Base-by-base conservation (phyloP, 495 filamentous ascomycete species). In the Penicillium cosmopolitanum region DNA sequence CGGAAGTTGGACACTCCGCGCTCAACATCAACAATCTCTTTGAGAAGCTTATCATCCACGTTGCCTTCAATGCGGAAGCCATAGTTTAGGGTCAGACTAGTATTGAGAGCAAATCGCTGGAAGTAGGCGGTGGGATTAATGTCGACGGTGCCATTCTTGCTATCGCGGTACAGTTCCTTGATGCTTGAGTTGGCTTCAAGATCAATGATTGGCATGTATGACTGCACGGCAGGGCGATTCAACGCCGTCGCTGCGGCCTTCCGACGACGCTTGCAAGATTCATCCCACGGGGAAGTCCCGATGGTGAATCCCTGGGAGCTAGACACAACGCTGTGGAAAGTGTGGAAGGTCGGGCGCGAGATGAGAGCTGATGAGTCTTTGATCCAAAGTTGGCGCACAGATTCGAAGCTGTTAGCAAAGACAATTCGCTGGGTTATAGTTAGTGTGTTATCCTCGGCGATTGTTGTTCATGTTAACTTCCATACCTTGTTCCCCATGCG, bases 251-350 rank as follows among this genome's bases (percentile, higher is more conserved):
- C 87, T 0, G 88, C 87, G 0, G 87, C 86, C 74, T 90, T 90
- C 48, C 87, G 78, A 8, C 87, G 81, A 8, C 80, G 79, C 71
- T 91, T 91, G 75, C 86, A 89, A 43, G 83, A 86, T 53, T 89
- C 87, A 65, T 89, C 87, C 87, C 87, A 91, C 0, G 88, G 88
- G 0, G 84, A 88, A 0, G 88, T 90, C 6, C 88, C 88, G 59
- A 91, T 88, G 0, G 87, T 90, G 66, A 87, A 90, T 8, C 87
- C 87, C 72, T 89, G 85, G 15, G 84, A 87, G 59, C 77, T 82
- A 42, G 86, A 88, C 7, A 90, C 86, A 6, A 90, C 87, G 35
- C 77, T 86, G 64, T 91, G 88, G 76, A 90, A 90, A 1, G 87
- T 89, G 66, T 89, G 86, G 54, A 89, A 84, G 1, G 78, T 88